Evolutionary conservation across 306 rosid genomes (phyloP), one percentile per base, ranked within the genome.

Genomic region (Fagus crenata): DNA sequence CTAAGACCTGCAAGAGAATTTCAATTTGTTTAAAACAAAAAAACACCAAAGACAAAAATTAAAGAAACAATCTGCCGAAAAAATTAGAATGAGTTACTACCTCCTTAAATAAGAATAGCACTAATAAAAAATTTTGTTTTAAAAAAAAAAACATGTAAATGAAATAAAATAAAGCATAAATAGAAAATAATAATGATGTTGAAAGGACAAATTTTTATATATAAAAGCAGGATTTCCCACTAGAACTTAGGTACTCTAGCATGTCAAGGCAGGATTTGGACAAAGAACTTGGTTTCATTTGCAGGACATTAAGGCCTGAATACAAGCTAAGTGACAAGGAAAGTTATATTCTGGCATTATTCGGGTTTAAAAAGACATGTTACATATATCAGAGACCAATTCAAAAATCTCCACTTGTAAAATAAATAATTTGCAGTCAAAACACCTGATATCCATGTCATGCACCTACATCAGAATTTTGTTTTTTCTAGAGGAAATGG

Each of bases 1-100:
- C 97, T 72, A 95, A 81, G 77, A 95, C 97, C 98, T 95, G 90
- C 14, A 53, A 78, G 67, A 80, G 40, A 60, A 68, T 40, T 37
- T 31, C 68, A 73, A 61, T 2, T 69, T 73, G 53, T 79, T 75
- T 54, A 67, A 35, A 58, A 58, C 12, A 32, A 59, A 37, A 11
- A 36, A 36, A 70, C 73, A 73, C 64, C 77, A 65, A 33, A 31
- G 80, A 35, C 77, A 71, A 61, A 64, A 67, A 18, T 73, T 73
- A 6, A 37, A 37, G 4, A 35, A 36, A 15, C n/a, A 11, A 6
- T 56, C 31, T 0, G 63, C 63, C 32, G 28, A 56, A 5, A 56
- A 56, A 56, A 22, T 18, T 56, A 9, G 32, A 56, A 59, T 31
- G 36, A 59, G 35, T 31, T 7, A 59, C 37, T 22, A 31, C 5